phyloP scores from a whole-genome alignment of 1,284 basidiomycete genomes.

The Puccinia hordei region DNA sequence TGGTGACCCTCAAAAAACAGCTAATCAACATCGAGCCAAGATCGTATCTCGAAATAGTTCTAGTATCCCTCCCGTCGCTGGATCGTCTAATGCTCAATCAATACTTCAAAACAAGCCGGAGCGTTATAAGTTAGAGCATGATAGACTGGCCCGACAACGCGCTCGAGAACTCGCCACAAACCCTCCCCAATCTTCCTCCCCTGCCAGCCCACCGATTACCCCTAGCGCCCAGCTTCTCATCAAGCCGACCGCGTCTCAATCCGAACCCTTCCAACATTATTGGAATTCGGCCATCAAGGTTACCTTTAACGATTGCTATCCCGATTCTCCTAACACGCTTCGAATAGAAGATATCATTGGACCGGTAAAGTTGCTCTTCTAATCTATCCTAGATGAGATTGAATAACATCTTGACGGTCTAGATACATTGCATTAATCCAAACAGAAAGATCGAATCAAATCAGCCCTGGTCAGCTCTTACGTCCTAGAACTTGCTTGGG shows the following conservation, averaged over 20 bases:
- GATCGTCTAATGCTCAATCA: not conserved
- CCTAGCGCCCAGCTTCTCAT: not conserved
- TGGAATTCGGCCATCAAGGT: slow-evolving; percentile 35
- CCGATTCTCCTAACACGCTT: slow-evolving; percentile 24
- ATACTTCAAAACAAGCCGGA: slow-evolving; percentile 15
- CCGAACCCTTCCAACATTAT: slow-evolving; percentile 19
- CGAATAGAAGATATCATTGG: slow-evolving; percentile 40
- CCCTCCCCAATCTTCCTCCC: not conserved
- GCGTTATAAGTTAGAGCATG: slow-evolving; percentile 21
- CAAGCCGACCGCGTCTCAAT: not conserved
- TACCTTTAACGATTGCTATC: slow-evolving; percentile 33
- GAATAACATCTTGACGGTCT: not conserved
- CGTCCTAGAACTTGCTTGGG: slow-evolving; percentile 35
- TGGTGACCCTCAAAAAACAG: not conserved
- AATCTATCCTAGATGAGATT: not conserved
- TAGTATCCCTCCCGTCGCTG: not conserved
- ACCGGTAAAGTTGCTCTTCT: slow-evolving; percentile 17
- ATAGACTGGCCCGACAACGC: slow-evolving; percentile 35
- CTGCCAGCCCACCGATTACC: not conserved
- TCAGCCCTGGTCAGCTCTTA: slow-evolving; percentile 39
- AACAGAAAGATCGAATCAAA: slow-evolving; percentile 37
- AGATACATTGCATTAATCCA: not conserved
- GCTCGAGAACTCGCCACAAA: slow-evolving; percentile 1
- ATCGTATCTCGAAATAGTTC: slow-evolving; percentile 8
- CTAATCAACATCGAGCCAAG: slow-evolving; percentile 25